A percentile compares a stretch with the other conserved stretches of the same genome.
These are phyloP conservation scores for Bjerkandera adusta DNA, from an alignment of 1,284 basidiomycete species.

Conservation along the genomic window DNA sequence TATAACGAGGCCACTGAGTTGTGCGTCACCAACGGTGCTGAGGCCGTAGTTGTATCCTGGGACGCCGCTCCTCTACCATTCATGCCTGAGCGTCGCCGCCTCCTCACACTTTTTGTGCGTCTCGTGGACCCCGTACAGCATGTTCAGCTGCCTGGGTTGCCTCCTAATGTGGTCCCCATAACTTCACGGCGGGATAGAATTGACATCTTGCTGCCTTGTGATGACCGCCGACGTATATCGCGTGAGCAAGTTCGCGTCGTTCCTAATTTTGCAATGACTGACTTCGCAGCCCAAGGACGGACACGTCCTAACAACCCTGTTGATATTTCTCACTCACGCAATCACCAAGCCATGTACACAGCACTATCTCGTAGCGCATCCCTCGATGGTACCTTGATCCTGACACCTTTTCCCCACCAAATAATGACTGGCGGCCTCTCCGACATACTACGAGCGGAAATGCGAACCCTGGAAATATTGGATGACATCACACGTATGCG, in stretches of 20 bases:
- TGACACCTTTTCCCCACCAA: too few species aligned
- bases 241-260: slow-evolving; percentile 26
- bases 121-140: slow-evolving; percentile 28
- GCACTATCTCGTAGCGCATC: slow-evolving; percentile 15
- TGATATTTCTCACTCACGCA: slow-evolving; percentile 12
- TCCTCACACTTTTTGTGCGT: slow-evolving; percentile 37
- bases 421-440: too few species aligned
- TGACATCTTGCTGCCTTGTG: slow-evolving; percentile 27
- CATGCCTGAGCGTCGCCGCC: slow-evolving; percentile 13
- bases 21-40: slow-evolving; percentile 41
- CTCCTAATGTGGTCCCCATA: slow-evolving; percentile 38
- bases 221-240: slow-evolving; percentile 21
- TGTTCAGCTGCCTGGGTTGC: slow-evolving; percentile 32
- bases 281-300: slow-evolving; percentile 19
- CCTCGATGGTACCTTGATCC: slow-evolving; percentile 27
- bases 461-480: too few species aligned
- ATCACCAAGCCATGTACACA: slow-evolving; percentile 19
- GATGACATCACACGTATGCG: too few species aligned
- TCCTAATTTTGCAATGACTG: slow-evolving; percentile 20
- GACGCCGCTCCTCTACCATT: slow-evolving; percentile 10
- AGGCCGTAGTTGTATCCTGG: slow-evolving; percentile 35
- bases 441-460: too few species aligned
- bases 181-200: slow-evolving; percentile 9
- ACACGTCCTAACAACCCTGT: slow-evolving; percentile 12
- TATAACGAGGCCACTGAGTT: slow-evolving; percentile 36